phyloP scores from a whole-genome alignment of 306 rosid genomes.

The Dalbergia cultrata region DNA sequence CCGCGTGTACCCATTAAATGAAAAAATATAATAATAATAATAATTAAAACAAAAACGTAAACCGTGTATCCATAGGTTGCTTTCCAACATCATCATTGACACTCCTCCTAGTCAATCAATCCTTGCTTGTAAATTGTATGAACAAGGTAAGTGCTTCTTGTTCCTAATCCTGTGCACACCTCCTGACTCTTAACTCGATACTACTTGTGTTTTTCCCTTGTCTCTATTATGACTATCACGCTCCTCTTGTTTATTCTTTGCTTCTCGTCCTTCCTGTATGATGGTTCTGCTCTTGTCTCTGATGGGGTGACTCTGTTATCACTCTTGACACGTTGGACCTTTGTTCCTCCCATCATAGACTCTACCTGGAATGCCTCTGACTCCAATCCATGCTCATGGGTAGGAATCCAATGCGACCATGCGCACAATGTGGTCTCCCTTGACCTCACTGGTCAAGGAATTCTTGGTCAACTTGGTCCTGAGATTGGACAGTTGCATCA shows the following conservation, averaged over 20 bases:
- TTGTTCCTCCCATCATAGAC: slow-evolving; percentile 51
- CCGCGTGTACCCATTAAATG: too few relatives aligned
- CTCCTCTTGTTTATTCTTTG: too few relatives aligned
- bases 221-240: too few relatives aligned
- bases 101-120: too few relatives aligned
- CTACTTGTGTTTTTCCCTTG: background rate
- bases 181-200: background rate
- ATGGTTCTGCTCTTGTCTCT: slow-evolving; percentile 51
- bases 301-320: slow-evolving; percentile 66
- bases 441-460: slow-evolving; percentile 52
- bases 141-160: background rate
- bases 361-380: slow-evolving; percentile 69
- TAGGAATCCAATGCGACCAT: slow-evolving; percentile 64
- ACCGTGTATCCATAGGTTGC: too few relatives aligned
- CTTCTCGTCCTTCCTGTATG: background rate
- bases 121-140: background rate
- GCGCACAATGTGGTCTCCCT: slow-evolving; percentile 49
- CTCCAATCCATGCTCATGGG: slow-evolving; percentile 77
- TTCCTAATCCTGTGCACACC: background rate
- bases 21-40: too few relatives aligned
- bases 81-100: too few relatives aligned
- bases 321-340: slow-evolving; percentile 56
- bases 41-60: too few relatives aligned
- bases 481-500: slow-evolving; percentile 55
- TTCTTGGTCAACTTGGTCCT: slow-evolving; percentile 69